Base-by-base conservation (phyloP, 169 alveolate genomes). In the Babesia ovis region DNA sequence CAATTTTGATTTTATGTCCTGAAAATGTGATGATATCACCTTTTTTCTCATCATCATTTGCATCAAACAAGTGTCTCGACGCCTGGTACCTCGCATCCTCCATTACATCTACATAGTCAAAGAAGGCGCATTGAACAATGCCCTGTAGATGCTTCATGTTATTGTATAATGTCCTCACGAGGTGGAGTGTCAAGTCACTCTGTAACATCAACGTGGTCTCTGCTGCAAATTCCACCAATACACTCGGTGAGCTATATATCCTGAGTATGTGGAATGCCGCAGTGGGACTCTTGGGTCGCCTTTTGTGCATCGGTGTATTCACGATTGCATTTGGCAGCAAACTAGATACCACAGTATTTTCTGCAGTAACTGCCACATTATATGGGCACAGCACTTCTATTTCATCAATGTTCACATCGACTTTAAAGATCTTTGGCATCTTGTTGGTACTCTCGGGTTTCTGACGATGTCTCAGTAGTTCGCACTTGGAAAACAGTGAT, bases 71-170 rank as follows among this genome's bases (percentile, higher is more conserved):
- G 50, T 64, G 74, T 22, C 35, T 4, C 25, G 61, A 32, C 12
- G 74, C 74, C 61, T 64, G 74, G 37, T 64, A 64, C 34, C 54
- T 43, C 4, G 61, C 59, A 25, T 64, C 74, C 48, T 64, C 64
- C 74, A 64, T 31, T 14, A 48, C 61, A 39, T 64, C 74, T 16
- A 50, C 53, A 34, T 20, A 37, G 37, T 64, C 62, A 20, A 64
- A 46, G 35, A 46, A 39, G 35, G 50, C 32, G 20, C 22, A 42
- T 4, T 22, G 50, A 12, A 23, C n/a, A 16, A 64, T 8, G 32
- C 27, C 62, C 61, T 64, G 53, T 4, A 64, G 59, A 1, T 48
- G 9, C 48, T 31, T 37, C 51, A 64, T 48, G 5, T 37, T 27
- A 18, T 48, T 64, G 74, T 64, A 64, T 12, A 64, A 42, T 48